These are phyloP conservation scores for Nymphaea thermarum DNA, from an alignment of 164 flowering plant genomes.

Conservation along the genomic window DNA sequence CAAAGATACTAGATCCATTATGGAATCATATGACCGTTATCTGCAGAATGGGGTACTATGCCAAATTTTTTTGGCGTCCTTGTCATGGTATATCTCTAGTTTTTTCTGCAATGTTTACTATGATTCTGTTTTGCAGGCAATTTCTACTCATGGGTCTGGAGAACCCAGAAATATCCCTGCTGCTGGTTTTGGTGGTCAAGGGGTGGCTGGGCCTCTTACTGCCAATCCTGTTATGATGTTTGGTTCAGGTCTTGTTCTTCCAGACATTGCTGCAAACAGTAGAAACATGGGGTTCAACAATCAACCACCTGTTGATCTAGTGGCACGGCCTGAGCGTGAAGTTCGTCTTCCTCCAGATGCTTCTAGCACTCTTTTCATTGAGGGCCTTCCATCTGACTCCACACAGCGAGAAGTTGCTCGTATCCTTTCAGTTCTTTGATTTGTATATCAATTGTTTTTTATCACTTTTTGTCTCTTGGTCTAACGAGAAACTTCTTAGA, in stretches of 20 bases:
- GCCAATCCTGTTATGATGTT: slow-evolving; percentile 23
- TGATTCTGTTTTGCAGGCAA: slow-evolving; percentile 30
- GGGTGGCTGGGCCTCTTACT: slow-evolving; percentile 17
- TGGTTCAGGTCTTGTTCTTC: slow-evolving; percentile 19
- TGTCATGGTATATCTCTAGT: background rate
- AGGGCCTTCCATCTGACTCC: slow-evolving; percentile 58
- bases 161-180: slow-evolving; percentile 21
- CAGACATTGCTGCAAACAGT: slow-evolving; percentile 33
- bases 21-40: slow-evolving; percentile 68
- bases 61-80: background rate
- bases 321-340: slow-evolving; percentile 34
- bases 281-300: slow-evolving; percentile 22
- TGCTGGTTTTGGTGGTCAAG: slow-evolving; percentile 24
- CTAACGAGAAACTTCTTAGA: background rate
- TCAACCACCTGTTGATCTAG: slow-evolving; percentile 24
- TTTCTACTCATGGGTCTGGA: slow-evolving; percentile 30
- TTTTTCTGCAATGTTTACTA: background rate
- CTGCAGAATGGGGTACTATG: slow-evolving; percentile 36
- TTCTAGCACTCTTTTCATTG: slow-evolving; percentile 57
- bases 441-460: background rate
- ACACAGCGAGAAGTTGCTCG: slow-evolving; percentile 66
- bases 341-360: slow-evolving; percentile 73
- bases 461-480: background rate
- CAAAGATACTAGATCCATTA: slow-evolving; percentile 43
- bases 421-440: slow-evolving; percentile 33